These are phyloP conservation scores for Pseudocercospora musae DNA, from an alignment of 2,329 filamentous ascomycete genomes.

Conservation along the genomic window DNA sequence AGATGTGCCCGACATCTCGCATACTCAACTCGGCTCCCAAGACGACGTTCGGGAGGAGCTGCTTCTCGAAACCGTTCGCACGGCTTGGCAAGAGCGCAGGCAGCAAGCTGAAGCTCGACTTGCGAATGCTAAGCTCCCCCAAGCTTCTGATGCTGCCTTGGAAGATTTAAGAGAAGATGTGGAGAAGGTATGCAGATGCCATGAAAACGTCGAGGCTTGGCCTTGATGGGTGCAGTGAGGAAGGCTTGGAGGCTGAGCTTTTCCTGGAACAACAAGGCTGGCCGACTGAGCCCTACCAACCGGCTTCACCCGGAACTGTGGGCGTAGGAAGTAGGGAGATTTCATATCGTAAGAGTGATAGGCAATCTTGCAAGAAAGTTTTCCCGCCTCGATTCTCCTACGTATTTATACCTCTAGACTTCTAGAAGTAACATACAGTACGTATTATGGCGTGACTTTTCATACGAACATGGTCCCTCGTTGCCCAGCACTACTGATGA, in stretches of 20 bases:
- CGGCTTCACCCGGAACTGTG: not conserved
- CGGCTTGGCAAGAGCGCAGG: not conserved
- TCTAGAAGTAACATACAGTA: no score
- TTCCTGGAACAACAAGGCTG: not conserved
- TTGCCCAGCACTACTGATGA: no score
- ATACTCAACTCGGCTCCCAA: not conserved
- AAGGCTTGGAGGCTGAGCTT: not conserved
- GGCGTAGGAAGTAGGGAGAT: no score
- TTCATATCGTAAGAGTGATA: no score
- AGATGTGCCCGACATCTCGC: not conserved
- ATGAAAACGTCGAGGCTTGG: not conserved
- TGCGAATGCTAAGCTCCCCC: not conserved
- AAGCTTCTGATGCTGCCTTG: not conserved
- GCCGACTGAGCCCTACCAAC: not conserved
- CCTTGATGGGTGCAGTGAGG: not conserved
- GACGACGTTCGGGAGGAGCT: not conserved
- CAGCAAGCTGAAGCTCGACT: not conserved
- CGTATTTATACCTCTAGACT: no score
- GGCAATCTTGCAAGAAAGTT: no score
- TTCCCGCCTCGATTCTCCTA: no score
- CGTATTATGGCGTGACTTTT: no score
- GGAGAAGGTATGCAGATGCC: not conserved
- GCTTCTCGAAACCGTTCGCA: not conserved
- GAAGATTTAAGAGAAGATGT: not conserved
- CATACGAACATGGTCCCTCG: not conserved